Evolutionary conservation across 148 eudicot species (phyloP), one percentile per base, ranked within the genome.

Genomic region (Camellia sinensis): DNA sequence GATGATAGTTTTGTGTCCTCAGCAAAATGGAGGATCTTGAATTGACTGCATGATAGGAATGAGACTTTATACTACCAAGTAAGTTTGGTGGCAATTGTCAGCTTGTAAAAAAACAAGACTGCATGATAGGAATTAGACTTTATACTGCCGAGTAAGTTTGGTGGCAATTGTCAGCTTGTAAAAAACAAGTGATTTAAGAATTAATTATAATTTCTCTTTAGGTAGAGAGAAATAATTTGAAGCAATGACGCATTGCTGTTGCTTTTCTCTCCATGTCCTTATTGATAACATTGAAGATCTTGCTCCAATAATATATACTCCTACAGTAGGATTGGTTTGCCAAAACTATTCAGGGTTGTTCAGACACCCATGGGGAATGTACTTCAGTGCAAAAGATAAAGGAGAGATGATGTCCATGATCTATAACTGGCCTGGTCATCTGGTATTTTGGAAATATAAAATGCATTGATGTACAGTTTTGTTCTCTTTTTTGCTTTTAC

Each of bases 321-420:
- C 99, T 65, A 94, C 99, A 60, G 99, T 96, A 43, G 99, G 99
- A 80, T 81, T 96, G 86, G 99, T 96, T 29, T 96, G 98, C 80
- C 99, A 96, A 88, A 96, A 96, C 86, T 96, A 93, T 84, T 93
- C 95, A 66, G 98, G 99, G 75, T 89, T 96, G 85, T 93, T 92
- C 91, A 89, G 98, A 89, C 97, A 97, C 73, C 98, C 99, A 14
- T 94, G 99, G 67, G 99, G 99, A 78, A 96, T 96, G 99, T 96
- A 96, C 80, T 96, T 96, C 88, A 92, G 99, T 67, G 99, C 98
- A 71, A 93, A 90, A 81, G 99, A 96, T 82, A 93, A 89, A 85
- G 97, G 99, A 87, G 99, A 96, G 88, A 93, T 93, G 99, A 96
- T 96, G 98, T 96, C 99, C 65, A 96, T 96, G 98, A 92, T 96